These are phyloP conservation scores for Cladophialophora psammophila DNA, from an alignment of 2,329 filamentous ascomycete species.

Conservation along the genomic window DNA sequence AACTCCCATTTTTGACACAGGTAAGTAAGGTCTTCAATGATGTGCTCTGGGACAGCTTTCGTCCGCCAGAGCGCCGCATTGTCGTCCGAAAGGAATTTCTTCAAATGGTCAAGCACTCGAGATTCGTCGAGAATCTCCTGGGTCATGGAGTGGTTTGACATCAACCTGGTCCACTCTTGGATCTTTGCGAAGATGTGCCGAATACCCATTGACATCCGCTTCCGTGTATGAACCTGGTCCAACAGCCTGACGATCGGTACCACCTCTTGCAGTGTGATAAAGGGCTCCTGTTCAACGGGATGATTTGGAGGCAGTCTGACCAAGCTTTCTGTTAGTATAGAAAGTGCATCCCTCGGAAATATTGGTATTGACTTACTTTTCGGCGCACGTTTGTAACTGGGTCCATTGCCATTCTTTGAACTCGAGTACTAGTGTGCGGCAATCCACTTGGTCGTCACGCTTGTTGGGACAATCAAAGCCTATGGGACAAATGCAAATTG, in stretches of 20 bases:
- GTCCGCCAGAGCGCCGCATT: conserved; percentile 6
- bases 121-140: conserved; percentile 19
- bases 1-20: conserved; percentile 33
- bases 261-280: conserved; percentile 12
- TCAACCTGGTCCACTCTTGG: conserved; percentile 25
- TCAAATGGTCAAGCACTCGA: conserved; percentile 15
- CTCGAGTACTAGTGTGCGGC: conserved; percentile 33
- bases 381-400: conserved; percentile 6
- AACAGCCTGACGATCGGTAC: conserved; percentile 18
- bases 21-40: conserved; percentile 36
- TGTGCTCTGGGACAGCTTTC: conserved; percentile 22
- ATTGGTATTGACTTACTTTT: conserved; percentile 20
- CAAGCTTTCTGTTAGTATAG: neutral
- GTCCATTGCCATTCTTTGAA: conserved; percentile 19
- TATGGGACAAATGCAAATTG: conserved; percentile 34
- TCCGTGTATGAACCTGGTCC: conserved; percentile 10
- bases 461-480: conserved; percentile 23
- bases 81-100: conserved; percentile 27
- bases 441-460: conserved; percentile 28
- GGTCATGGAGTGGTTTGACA: conserved; percentile 27
- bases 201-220: conserved; percentile 4
- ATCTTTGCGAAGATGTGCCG: conserved; percentile 14
- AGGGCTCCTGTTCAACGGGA: conserved; percentile 19
- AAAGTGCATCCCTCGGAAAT: neutral
- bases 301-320: conserved; percentile 15